Evolutionary conservation across 2,329 filamentous ascomycete species (phyloP).

Genomic region (Teratosphaeriaceae sp.): DNA sequence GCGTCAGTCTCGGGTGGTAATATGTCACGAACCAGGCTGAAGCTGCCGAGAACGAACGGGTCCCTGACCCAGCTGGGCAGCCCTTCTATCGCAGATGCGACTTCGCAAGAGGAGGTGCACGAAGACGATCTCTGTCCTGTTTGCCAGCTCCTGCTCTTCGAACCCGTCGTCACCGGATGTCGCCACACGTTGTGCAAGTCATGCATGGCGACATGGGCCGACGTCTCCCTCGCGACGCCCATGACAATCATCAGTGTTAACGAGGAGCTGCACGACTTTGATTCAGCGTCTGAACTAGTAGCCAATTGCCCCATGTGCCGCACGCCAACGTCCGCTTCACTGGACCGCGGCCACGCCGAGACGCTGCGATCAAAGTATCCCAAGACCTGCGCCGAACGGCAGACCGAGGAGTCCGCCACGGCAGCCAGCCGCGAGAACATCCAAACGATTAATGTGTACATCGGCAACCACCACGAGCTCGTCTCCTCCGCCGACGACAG

Average conservation of each 20-base stretch:
- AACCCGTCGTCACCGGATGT: slow-evolving; percentile 38
- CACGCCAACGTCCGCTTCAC: slow-evolving; percentile 31
- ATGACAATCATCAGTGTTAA: slow-evolving; percentile 36
- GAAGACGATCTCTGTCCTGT: slow-evolving; percentile 42
- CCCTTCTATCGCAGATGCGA: background rate
- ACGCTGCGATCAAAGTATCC: slow-evolving; percentile 32
- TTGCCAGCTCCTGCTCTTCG: slow-evolving; percentile 38
- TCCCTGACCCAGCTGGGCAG: no score
- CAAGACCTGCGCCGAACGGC: slow-evolving; percentile 28
- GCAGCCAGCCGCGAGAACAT: slow-evolving; percentile 20
- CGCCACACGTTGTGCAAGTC: slow-evolving; percentile 38
- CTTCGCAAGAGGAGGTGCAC: slow-evolving; percentile 17
- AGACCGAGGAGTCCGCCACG: slow-evolving; percentile 28
- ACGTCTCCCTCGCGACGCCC: slow-evolving; percentile 30
- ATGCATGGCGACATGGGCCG: slow-evolving; percentile 43
- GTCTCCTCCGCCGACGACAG: slow-evolving; percentile 18
- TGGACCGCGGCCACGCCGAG: slow-evolving; percentile 22
- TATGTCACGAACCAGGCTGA: no score
- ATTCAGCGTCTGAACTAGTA: slow-evolving; percentile 26
- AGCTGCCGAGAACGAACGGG: no score
- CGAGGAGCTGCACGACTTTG: slow-evolving; percentile 25
- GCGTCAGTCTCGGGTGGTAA: background rate
- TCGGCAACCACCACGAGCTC: slow-evolving; percentile 37
- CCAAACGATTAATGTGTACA: slow-evolving; percentile 37
- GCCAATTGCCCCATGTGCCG: slow-evolving; percentile 43